Percentiles rank a stretch among this genome's conserved stretches.
Conservation (phyloP, 164 flowering plant genomes). For the Umbellularia californica region DNA sequence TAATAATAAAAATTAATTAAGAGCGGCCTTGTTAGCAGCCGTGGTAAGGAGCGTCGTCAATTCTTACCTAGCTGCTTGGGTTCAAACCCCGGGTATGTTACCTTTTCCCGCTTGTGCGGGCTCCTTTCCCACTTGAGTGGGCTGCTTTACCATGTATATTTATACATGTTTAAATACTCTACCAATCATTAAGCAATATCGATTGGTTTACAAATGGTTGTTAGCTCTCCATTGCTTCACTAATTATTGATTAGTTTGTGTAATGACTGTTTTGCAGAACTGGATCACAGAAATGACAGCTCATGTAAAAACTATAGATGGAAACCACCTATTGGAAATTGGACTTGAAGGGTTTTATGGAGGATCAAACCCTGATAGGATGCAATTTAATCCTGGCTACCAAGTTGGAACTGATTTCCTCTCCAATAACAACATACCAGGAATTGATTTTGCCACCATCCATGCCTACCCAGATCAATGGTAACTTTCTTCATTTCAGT, state of each 20-base stretch:
- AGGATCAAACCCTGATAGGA: conserved; percentile 18
- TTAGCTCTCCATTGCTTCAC: too few species aligned
- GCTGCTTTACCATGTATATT: too few species aligned
- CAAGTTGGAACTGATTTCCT: conserved; percentile 43
- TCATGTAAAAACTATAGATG: conserved; percentile 47
- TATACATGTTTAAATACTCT: too few species aligned
- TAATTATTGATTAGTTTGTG: neutral
- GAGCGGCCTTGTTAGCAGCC: too few species aligned
- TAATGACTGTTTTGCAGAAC: conserved; percentile 3
- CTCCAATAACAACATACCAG: conserved; percentile 33
- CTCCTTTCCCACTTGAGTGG: too few species aligned
- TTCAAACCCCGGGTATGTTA: too few species aligned
- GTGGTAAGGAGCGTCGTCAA: too few species aligned
- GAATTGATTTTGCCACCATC: conserved; percentile 43
- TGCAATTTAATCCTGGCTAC: conserved; percentile 27
- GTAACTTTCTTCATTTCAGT: conserved; percentile 11
- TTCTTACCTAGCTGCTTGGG: too few species aligned
- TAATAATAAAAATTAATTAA: too few species aligned
- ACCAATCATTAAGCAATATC: too few species aligned
- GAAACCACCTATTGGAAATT: conserved; percentile 41
- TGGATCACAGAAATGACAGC: conserved; percentile 36
- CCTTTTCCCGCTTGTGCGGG: too few species aligned
- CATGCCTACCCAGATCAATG: conserved; percentile 47
- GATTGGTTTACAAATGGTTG: too few species aligned
- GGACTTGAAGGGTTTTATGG: conserved; percentile 61